A percentile compares a stretch with the other conserved stretches of the same genome.
Conservation (phyloP, 2,329 filamentous ascomycete species). For the Arthrobotrys pseudoclavata region DNA sequence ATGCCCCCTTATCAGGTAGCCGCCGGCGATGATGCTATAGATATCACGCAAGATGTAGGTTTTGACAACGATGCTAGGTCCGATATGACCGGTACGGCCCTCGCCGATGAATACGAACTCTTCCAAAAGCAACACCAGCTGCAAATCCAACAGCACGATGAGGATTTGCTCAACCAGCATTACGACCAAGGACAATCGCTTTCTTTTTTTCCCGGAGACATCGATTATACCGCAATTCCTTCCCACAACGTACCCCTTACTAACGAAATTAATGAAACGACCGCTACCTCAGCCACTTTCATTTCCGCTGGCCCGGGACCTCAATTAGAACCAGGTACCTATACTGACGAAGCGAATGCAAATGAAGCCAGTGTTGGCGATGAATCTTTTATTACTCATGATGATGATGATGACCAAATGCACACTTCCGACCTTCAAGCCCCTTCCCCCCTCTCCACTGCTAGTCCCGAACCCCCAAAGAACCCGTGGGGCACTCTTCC, state of each 20-base stretch:
- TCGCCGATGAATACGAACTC: slow-evolving; percentile 62
- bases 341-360: slow-evolving; percentile 54
- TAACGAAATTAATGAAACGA: slow-evolving; percentile 46
- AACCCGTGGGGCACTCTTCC: slow-evolving; percentile 44
- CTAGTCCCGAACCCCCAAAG: slow-evolving; percentile 35
- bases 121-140: slow-evolving; percentile 63
- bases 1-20: slow-evolving; percentile 60
- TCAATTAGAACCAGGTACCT: slow-evolving; percentile 49
- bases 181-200: slow-evolving; percentile 61
- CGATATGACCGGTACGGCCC: slow-evolving; percentile 59
- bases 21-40: slow-evolving; percentile 60
- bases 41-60: slow-evolving; percentile 60
- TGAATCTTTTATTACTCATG: slow-evolving; percentile 53
- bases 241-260: slow-evolving; percentile 9
- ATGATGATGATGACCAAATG: slow-evolving; percentile 29
- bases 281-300: slow-evolving; percentile 23
- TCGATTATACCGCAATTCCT: slow-evolving; percentile 29
- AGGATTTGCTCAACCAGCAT: slow-evolving; percentile 64
- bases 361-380: slow-evolving; percentile 49
- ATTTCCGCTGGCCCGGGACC: slow-evolving; percentile 50
- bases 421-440: slow-evolving; percentile 23
- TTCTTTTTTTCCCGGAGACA: slow-evolving; percentile 41
- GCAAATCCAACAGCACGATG: slow-evolving; percentile 62
- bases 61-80: slow-evolving; percentile 61
- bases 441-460: slow-evolving; percentile 4